Percentiles rank a stretch among this genome's conserved stretches.
Conservation (phyloP, 257 asterid genomes). For the Cordia subcordata region DNA sequence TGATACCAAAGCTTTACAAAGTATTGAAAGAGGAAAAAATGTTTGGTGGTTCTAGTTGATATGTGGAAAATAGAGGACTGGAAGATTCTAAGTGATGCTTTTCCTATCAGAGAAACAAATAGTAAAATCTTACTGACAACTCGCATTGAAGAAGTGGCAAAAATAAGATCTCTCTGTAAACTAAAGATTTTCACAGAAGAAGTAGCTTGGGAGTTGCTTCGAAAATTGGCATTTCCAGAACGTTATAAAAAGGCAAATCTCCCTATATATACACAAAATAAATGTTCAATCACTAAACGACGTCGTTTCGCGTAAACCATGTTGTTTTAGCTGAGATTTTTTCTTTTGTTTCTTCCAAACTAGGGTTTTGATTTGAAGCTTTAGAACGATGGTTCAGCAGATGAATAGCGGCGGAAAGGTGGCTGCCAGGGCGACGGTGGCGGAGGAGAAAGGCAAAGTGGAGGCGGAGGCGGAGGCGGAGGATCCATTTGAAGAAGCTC, state of each 20-base stretch:
- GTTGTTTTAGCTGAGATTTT: too few relatives aligned
- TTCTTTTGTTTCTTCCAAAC: too few relatives aligned
- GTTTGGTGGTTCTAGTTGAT: constrained; percentile 15
- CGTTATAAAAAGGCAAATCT: not conserved
- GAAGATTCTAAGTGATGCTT: constrained; percentile 2
- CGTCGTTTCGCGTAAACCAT: too few relatives aligned
- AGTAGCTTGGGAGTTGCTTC: constrained; percentile 7
- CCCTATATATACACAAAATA: not conserved
- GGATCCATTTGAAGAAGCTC: constrained; percentile 41
- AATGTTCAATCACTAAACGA: too few relatives aligned
- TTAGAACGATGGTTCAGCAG: constrained; percentile 37
- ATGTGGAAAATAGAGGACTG: constrained; percentile 4
- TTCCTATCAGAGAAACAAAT: not conserved
- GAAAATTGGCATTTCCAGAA: not conserved
- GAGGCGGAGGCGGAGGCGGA: constrained; percentile 40
- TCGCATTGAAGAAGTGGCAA: not conserved
- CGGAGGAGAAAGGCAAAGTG: constrained; percentile 28
- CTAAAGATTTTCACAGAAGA: constrained; percentile 1
- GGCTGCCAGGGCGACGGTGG: not conserved
- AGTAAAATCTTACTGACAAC: constrained; percentile 6
- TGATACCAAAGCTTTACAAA: not conserved
- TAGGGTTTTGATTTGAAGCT: too few relatives aligned
- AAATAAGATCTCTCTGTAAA: not conserved
- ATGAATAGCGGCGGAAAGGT: constrained; percentile 24
- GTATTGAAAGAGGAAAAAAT: not conserved